Conservation (phyloP, 2,329 filamentous ascomycete species). For the Neonectria ditissima region DNA sequence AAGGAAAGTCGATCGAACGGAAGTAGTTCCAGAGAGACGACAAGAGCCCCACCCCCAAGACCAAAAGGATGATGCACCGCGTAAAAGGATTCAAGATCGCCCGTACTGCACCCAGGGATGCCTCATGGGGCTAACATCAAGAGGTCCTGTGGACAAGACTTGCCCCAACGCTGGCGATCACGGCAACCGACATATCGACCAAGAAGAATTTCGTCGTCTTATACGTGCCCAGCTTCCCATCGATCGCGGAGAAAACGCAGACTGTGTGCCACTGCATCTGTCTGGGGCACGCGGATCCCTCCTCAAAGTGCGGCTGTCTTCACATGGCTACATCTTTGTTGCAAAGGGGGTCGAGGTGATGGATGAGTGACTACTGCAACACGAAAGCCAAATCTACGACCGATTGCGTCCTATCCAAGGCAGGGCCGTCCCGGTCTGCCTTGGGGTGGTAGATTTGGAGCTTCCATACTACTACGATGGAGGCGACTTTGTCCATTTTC, state of each 20-base stretch:
- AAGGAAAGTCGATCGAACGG: neutral
- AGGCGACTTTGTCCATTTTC: slow-evolving; percentile 46
- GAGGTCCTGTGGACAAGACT: slow-evolving; percentile 39
- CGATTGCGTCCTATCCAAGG: slow-evolving; percentile 48
- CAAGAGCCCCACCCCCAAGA: neutral
- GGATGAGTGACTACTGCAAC: slow-evolving; percentile 22
- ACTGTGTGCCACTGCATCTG: slow-evolving; percentile 46
- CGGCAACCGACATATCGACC: slow-evolving; percentile 38
- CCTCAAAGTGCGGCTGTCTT: slow-evolving; percentile 53
- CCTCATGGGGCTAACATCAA: slow-evolving; percentile 41
- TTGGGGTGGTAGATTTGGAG: slow-evolving; percentile 47
- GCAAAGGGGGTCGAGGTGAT: slow-evolving; percentile 52
- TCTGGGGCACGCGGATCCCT: slow-evolving; percentile 47
- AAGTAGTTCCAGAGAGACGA: neutral
- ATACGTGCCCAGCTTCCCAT: slow-evolving; percentile 44
- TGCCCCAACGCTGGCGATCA: slow-evolving; percentile 45
- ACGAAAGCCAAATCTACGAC: slow-evolving; percentile 50
- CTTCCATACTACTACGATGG: slow-evolving; percentile 49
- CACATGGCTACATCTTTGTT: slow-evolving; percentile 53
- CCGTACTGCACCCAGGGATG: slow-evolving; percentile 47
- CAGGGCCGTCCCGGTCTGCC: slow-evolving; percentile 49
- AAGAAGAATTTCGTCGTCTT: slow-evolving; percentile 43
- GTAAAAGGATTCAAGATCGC: slow-evolving; percentile 24
- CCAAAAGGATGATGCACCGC: no score
- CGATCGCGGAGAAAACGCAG: slow-evolving; percentile 47